Conservation (phyloP, 225 moss, liverwort and hornwort species). For the Bryoerythrophyllum caledonicum region DNA sequence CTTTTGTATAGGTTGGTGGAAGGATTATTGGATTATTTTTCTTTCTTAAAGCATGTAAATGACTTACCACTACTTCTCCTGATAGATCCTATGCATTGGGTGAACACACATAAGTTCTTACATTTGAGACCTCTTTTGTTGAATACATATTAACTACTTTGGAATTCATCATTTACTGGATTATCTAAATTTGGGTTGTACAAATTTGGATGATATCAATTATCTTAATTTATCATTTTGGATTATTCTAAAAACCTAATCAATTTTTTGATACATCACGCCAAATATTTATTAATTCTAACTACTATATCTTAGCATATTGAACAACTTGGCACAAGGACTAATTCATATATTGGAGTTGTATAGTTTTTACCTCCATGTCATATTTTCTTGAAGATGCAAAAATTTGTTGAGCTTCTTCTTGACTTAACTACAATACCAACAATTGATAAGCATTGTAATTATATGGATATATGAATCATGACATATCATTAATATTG, state of each 20-base stretch:
- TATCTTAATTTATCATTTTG: no score
- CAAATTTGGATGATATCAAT: no score
- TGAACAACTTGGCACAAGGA: not conserved
- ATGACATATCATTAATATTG: not conserved
- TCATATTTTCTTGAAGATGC: constrained; percentile 48
- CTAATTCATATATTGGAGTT: not conserved
- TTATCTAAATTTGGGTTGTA: no score
- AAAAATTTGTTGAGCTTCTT: constrained; percentile 51
- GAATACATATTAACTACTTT: accelerated
- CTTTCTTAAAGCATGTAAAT: constrained; percentile 33
- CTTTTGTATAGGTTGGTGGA: constrained; percentile 55
- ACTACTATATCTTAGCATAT: accelerated
- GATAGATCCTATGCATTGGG: constrained; percentile 43
- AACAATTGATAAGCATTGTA: not conserved
- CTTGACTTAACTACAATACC: constrained; percentile 48
- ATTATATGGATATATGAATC: not conserved
- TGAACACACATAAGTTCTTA: not conserved
- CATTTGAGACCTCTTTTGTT: not conserved
- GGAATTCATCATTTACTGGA: no score
- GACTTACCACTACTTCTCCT: constrained; percentile 38
- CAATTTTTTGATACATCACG: not conserved
- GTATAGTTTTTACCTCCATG: constrained; percentile 44
- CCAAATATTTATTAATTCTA: accelerated
- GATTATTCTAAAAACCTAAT: no score
- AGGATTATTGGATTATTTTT: constrained; percentile 38